These are phyloP conservation scores for Trichosporon sp. DNA, from an alignment of 1,284 basidiomycete species.

Conservation along the genomic window DNA sequence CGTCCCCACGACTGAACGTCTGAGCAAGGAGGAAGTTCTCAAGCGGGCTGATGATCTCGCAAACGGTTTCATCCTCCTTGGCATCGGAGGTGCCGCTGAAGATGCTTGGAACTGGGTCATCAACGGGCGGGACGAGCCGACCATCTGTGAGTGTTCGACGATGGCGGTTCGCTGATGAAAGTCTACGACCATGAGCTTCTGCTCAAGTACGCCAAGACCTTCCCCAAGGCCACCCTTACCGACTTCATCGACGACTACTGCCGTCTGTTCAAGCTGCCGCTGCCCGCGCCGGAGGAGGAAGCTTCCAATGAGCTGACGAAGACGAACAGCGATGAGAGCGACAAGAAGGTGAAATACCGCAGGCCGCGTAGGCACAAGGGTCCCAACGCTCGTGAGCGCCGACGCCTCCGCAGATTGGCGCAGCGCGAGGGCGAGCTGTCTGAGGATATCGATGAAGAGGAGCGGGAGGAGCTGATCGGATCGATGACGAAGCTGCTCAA, in stretches of 20 bases:
- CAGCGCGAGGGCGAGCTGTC: conserved; percentile 32
- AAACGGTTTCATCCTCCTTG: conserved; percentile 44
- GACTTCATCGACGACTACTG: conserved; percentile 65
- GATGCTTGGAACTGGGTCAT: conserved; percentile 55
- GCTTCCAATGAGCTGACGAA: conserved; percentile 18
- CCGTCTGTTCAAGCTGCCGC: conserved; percentile 55
- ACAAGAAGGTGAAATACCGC: conserved; percentile 12
- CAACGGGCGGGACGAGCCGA: conserved; percentile 67
- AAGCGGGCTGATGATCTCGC: conserved; percentile 44
- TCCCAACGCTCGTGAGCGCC: conserved; percentile 32
- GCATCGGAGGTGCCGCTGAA: conserved; percentile 34
- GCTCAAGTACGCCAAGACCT: conserved; percentile 61
- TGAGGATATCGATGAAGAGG: conserved; percentile 39
- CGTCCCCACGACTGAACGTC: conserved; percentile 48
- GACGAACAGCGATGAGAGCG: conserved; percentile 17
- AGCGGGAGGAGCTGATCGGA: conserved; percentile 41
- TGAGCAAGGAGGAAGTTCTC: conserved; percentile 45
- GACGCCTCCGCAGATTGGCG: conserved; percentile 30
- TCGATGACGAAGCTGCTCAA: conserved; percentile 38
- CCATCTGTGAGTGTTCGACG: conserved; percentile 55
- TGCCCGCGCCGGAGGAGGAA: conserved; percentile 52
- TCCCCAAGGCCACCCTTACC: conserved; percentile 59
- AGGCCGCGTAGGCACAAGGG: conserved; percentile 6
- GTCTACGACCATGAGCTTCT: conserved; percentile 62
- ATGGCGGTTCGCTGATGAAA: conserved; percentile 32